Conservation (phyloP, 2,329 filamentous ascomycete genomes). For the Scolecobasidium constrictum region DNA sequence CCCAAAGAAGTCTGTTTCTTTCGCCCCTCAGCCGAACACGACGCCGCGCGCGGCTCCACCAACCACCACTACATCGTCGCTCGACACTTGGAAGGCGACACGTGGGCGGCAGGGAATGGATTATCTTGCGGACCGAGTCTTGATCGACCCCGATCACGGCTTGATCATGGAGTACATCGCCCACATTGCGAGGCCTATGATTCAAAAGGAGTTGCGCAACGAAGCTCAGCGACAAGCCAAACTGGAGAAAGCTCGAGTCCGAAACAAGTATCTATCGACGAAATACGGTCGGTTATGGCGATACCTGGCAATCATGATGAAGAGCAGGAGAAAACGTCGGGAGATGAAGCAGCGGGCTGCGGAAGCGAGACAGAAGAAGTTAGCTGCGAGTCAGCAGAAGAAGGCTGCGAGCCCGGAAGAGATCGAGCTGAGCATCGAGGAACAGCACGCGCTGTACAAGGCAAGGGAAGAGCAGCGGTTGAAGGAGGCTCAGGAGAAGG, state of each 20-base stretch:
- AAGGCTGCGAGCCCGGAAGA: conserved; percentile 3
- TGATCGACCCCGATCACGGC: conserved; percentile 2
- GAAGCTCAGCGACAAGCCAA: neutral
- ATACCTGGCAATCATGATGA: neutral
- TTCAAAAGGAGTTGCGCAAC: neutral
- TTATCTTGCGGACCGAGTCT: conserved; percentile 3
- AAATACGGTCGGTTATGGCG: conserved; percentile 1
- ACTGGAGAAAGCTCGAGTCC: neutral
- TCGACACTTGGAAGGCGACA: neutral
- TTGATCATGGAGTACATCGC: conserved; percentile 8
- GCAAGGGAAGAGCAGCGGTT: neutral
- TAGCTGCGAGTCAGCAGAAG: neutral
- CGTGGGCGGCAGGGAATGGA: neutral
- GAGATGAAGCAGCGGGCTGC: neutral
- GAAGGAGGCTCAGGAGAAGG: neutral
- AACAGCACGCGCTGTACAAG: conserved; percentile 1
- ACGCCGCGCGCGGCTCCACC: neutral
- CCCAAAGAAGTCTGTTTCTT: neutral
- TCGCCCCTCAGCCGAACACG: neutral
- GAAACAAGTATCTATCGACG: neutral
- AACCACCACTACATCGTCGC: neutral
- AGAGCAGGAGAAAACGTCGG: neutral
- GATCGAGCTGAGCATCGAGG: neutral
- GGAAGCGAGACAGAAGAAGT: neutral
- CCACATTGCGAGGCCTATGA: conserved; percentile 2